These are phyloP conservation scores for Zygoascus flipseniorum DNA, from an alignment of 805 yeast genomes.

Conservation along the genomic window DNA sequence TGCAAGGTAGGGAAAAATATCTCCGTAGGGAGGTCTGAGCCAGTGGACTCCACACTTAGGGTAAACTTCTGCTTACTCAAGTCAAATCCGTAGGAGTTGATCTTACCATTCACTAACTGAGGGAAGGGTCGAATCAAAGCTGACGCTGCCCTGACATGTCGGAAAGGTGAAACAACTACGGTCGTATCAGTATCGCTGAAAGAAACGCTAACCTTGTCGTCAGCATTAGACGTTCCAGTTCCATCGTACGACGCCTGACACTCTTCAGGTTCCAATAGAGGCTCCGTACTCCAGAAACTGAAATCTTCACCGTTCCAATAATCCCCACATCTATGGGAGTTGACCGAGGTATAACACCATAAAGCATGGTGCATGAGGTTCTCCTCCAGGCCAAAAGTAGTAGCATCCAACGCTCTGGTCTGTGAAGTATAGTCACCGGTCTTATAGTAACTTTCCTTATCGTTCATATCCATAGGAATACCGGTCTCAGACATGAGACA, in stretches of 20 bases:
- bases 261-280: conserved; percentile 6
- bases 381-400: conserved; percentile 70
- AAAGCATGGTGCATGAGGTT: conserved; percentile 62
- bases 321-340: conserved; percentile 83
- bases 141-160: conserved; percentile 51
- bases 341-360: conserved; percentile 76
- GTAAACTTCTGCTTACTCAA: conserved; percentile 38
- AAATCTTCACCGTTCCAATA: conserved; percentile 91
- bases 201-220: neutral
- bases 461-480: conserved; percentile 93
- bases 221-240: neutral
- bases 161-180: neutral
- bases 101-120: conserved; percentile 51
- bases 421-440: conserved; percentile 66
- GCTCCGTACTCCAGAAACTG: conserved; percentile 61
- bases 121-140: conserved; percentile 78
- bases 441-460: conserved; percentile 59
- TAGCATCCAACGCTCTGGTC: conserved; percentile 75
- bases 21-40: conserved; percentile 38
- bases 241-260: neutral
- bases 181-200: neutral
- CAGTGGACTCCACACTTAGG: conserved; percentile 24
- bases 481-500: conserved; percentile 90
- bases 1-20: conserved; percentile 70
- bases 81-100: conserved; percentile 51